Conservation (phyloP, 805 yeast genomes). For the Cyberlindnera misumaiensis region DNA sequence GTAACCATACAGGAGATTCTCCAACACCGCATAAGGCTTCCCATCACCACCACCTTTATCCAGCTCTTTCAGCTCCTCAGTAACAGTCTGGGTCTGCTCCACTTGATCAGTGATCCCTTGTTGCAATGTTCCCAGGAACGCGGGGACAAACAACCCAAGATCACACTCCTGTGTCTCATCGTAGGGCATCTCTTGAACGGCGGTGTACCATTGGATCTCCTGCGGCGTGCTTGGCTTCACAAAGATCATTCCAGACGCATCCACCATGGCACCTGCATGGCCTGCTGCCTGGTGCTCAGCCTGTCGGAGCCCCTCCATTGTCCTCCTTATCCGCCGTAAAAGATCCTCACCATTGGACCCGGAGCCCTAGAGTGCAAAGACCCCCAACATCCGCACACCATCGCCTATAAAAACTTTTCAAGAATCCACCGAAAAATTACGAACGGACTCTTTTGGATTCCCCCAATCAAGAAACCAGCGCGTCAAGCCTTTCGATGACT, state of each 20-base stretch:
- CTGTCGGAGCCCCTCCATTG: constrained; percentile 5
- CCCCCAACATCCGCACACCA: constrained; percentile 1
- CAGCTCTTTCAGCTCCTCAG: constrained; percentile 15
- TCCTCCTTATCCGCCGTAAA: not conserved
- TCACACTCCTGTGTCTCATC: constrained; percentile 6
- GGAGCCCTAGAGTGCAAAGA: not conserved
- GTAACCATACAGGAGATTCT: constrained; percentile 61
- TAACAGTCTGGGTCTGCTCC: constrained; percentile 17
- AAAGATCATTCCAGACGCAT: constrained; percentile 58
- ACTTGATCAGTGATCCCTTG: constrained; percentile 34
- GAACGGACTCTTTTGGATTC: not conserved
- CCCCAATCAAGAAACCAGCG: constrained; percentile 15
- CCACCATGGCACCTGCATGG: constrained; percentile 71
- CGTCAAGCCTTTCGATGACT: constrained; percentile 23
- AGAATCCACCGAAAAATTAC: too few relatives aligned
- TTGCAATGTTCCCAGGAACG: constrained; percentile 51
- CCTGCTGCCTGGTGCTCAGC: constrained; percentile 79
- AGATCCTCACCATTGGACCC: not conserved
- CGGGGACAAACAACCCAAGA: constrained; percentile 47
- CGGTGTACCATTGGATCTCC: constrained; percentile 72
- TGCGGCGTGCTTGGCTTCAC: constrained; percentile 58
- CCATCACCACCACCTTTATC: constrained; percentile 1
- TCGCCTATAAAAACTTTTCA: not conserved
- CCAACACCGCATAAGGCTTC: constrained; percentile 52
- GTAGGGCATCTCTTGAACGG: constrained; percentile 17